Evolutionary conservation across 2,329 filamentous ascomycete genomes (phyloP), one percentile per base, ranked within the genome.

Genomic region (Penicillium vulpinum): DNA sequence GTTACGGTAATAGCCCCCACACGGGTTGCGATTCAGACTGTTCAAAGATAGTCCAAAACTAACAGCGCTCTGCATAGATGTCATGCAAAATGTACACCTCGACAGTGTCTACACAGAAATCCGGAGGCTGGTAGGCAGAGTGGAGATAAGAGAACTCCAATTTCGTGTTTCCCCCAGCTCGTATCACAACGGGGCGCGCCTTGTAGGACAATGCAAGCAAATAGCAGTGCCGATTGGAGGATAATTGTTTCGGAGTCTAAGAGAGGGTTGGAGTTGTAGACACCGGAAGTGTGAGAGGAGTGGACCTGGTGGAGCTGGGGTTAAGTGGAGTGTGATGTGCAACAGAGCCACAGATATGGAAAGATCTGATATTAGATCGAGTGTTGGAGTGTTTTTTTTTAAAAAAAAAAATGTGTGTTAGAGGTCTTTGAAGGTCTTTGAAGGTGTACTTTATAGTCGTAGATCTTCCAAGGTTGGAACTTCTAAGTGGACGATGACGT

Each of bases 281-380:
- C 21, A 26, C 29, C 5, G 29, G n/a, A n/a, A n/a, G n/a, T n/a
- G n/a, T n/a, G n/a, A n/a, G n/a, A n/a, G 44, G 33, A 38, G 48
- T 31, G 38, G 49, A 31, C 33, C 46, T 11, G 38, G 48, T 46
- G 44, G 29, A 46, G 7, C n/a, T n/a, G n/a, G n/a, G n/a, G n/a
- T n/a, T n/a, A n/a, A 51, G 48, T 45, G 49, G 49, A 21, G 49
- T 22, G 40, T 50, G 35, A 48, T 36, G n/a, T 16, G 21, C 15
- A 48, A 29, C 18, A 35, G 24, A 31, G 41, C 50, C 50, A 45
- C 41, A 31, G 51, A 39, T 47, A 35, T 9, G 24, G 29, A 28
- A 36, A 43, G 29, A 54, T 54, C 52, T 44, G 52, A 49, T 29
- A 26, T 52, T 22, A 35, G 28, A 31, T 40, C 21, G 7, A 36